Conservation (phyloP, 2,329 filamentous ascomycete genomes). For the Juglanconis juglandina region DNA sequence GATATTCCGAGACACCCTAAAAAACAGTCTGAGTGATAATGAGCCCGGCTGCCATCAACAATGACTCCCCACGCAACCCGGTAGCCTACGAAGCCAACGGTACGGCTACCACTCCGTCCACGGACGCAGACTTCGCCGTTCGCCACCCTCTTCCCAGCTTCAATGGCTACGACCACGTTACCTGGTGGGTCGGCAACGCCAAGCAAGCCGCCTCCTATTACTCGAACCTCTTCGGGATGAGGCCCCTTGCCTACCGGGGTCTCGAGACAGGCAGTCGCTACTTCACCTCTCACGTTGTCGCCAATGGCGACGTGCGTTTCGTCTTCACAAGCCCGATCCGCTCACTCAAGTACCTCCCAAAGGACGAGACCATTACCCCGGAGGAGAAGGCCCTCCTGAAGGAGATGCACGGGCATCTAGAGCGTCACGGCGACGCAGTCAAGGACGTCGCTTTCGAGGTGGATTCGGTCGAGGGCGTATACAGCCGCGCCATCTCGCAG, state of each 20-base stretch:
- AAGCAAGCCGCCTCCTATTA: constrained; percentile 93
- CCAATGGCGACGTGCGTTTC: constrained; percentile 73
- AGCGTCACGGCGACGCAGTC: constrained; percentile 86
- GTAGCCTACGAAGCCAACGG: constrained; percentile 30
- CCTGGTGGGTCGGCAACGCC: constrained; percentile 95
- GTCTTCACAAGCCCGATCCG: constrained; percentile 80
- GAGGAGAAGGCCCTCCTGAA: constrained; percentile 64
- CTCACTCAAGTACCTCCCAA: constrained; percentile 50
- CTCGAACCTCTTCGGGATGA: constrained; percentile 81
- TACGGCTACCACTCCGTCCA: constrained; percentile 29
- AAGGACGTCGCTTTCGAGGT: constrained; percentile 96
- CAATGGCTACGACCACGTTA: constrained; percentile 85
- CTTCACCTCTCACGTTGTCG: constrained; percentile 79
- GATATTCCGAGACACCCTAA: neutral
- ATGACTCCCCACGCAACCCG: constrained; percentile 45
- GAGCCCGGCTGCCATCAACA: constrained; percentile 55
- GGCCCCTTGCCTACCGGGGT: constrained; percentile 76
- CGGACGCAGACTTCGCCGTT: constrained; percentile 53
- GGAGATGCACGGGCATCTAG: constrained; percentile 79
- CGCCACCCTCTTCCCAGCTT: constrained; percentile 56
- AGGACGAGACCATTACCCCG: constrained; percentile 57
- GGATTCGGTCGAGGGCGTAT: constrained; percentile 80
- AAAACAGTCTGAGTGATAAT: constrained; percentile 37
- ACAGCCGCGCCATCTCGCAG: constrained; percentile 64
- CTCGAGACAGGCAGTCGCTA: constrained; percentile 83